Conservation (phyloP, 768 basidiomycete species). For the Suillus paluster region DNA sequence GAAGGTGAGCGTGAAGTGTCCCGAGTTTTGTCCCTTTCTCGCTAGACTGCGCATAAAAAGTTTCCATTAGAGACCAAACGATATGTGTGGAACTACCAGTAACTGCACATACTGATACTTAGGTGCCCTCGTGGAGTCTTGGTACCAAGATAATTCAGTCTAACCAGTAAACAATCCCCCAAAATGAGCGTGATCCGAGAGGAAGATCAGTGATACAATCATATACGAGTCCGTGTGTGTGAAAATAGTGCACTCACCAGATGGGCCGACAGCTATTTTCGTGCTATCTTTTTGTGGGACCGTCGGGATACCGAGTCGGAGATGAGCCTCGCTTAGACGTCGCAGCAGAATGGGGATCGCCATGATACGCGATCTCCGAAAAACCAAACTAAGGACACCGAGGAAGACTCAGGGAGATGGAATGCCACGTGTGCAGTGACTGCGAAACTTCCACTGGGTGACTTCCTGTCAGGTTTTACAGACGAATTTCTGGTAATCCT, state of each 20-base stretch:
- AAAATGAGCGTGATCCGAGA: not conserved
- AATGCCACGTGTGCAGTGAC: not conserved
- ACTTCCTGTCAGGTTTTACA: no score
- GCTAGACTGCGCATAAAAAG: not conserved
- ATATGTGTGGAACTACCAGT: not conserved
- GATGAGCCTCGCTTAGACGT: not conserved
- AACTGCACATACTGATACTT: not conserved
- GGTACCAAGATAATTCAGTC: not conserved
- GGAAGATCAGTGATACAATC: not conserved
- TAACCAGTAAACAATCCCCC: not conserved
- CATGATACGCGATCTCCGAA: not conserved
- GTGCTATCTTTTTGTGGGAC: not conserved
- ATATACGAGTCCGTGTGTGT: not conserved
- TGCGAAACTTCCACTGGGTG: not conserved
- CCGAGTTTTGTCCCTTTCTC: not conserved
- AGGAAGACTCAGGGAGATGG: not conserved
- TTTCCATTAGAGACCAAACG: no score
- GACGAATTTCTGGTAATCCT: no score
- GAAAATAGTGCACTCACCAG: not conserved
- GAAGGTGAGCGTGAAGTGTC: not conserved
- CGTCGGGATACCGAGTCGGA: not conserved
- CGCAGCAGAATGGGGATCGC: not conserved
- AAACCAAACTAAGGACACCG: not conserved
- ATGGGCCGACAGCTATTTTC: not conserved
- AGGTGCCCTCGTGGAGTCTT: not conserved